Evolutionary conservation across 225 moss, liverwort and hornwort species (phyloP).

Genomic region (Takakia lepidozioides): DNA sequence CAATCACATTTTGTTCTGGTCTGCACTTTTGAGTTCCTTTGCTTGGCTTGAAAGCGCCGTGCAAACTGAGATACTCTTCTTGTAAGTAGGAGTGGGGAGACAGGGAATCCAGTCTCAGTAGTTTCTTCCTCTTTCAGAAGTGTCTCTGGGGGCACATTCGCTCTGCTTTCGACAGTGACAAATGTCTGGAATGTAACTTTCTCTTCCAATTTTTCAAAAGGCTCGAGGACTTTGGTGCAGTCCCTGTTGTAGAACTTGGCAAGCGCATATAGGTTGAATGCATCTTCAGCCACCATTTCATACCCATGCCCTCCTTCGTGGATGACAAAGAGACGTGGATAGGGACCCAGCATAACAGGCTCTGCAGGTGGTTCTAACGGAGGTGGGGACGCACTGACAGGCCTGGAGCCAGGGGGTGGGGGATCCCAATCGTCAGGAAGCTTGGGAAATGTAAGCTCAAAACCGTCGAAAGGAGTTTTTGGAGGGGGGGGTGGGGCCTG

Average conservation of each 20-base stretch:
- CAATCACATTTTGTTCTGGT: slow-evolving; percentile 67
- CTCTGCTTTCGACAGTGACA: slow-evolving; percentile 46
- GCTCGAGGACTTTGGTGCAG: slow-evolving; percentile 43
- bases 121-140: slow-evolving; percentile 24
- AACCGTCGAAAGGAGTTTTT: slow-evolving; percentile 21
- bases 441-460: slow-evolving; percentile 14
- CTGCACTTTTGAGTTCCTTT: slow-evolving; percentile 28
- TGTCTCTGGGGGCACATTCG: slow-evolving; percentile 24
- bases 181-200: slow-evolving; percentile 65
- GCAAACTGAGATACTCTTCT: slow-evolving; percentile 53
- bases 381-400: slow-evolving; percentile 23
- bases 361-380: slow-evolving; percentile 17
- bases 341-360: slow-evolving; percentile 43
- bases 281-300: slow-evolving; percentile 57
- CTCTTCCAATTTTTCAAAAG: slow-evolving; percentile 35
- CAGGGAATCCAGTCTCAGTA: slow-evolving; percentile 26
- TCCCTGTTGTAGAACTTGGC: slow-evolving; percentile 44
- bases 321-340: slow-evolving; percentile 74
- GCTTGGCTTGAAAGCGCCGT: slow-evolving; percentile 36
- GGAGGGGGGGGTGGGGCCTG: neutral
- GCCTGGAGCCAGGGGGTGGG: slow-evolving; percentile 11
- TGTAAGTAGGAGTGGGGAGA: slow-evolving; percentile 37
- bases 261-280: slow-evolving; percentile 37
- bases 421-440: slow-evolving; percentile 18
- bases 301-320: slow-evolving; percentile 89